These are phyloP conservation scores for Malus hybrid DNA, from an alignment of 331 rosid species.

Conservation along the genomic window DNA sequence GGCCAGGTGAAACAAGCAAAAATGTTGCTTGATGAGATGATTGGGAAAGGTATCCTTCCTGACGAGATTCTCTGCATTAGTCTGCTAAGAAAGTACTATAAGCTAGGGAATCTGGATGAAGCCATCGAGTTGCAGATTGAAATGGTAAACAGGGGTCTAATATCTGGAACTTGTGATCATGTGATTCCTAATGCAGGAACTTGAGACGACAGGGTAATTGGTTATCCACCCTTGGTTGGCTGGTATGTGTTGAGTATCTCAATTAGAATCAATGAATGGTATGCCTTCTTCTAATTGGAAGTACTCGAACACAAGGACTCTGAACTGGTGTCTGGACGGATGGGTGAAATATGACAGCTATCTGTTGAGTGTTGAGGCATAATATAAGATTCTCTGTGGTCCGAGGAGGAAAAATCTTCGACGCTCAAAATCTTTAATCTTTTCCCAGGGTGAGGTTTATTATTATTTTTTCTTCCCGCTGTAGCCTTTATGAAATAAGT, in stretches of 20 bases:
- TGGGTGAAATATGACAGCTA: neutral
- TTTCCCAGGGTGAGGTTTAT: conserved; percentile 10
- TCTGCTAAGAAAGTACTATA: conserved; percentile 54
- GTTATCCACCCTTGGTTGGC: neutral
- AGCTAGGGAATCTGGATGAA: conserved; percentile 57
- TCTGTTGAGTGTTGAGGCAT: neutral
- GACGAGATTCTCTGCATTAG: conserved; percentile 60
- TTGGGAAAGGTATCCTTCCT: conserved; percentile 61
- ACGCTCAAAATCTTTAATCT: neutral
- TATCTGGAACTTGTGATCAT: conserved; percentile 20
- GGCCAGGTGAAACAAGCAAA: conserved; percentile 68
- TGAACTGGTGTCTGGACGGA: neutral
- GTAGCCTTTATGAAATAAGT: neutral
- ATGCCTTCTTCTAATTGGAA: neutral
- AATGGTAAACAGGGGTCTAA: conserved; percentile 52
- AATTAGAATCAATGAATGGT: neutral
- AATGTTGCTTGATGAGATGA: conserved; percentile 71
- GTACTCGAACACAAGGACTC: conserved; percentile 3
- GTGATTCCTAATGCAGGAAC: conserved; percentile 30
- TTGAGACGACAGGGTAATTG: conserved; percentile 23
- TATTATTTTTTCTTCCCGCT: neutral
- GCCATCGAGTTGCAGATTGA: conserved; percentile 58
- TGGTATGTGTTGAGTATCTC: neutral
- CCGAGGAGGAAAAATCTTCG: neutral
- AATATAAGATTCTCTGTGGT: conserved; percentile 5